Conservation (phyloP, 768 basidiomycete genomes). For the Russula sp. region DNA sequence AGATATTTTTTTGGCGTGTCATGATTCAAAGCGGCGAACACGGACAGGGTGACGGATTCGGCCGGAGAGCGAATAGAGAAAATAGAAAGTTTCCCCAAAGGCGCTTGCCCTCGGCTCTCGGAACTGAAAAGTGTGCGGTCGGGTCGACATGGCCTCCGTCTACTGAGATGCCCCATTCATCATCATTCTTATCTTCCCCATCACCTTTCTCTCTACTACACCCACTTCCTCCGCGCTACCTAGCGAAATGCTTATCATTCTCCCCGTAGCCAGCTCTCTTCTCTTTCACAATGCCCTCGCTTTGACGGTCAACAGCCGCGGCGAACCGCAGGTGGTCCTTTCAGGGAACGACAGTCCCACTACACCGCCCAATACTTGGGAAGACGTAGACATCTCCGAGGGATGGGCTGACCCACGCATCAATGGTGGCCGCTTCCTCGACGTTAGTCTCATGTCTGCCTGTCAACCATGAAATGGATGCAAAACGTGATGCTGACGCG, state of each 20-base stretch:
- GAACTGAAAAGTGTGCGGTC: no score
- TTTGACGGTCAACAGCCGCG: not conserved
- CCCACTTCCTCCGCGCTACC: not conserved
- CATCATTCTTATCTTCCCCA: not conserved
- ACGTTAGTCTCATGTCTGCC: conserved; percentile 42
- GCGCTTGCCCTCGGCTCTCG: no score
- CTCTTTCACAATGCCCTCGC: not conserved
- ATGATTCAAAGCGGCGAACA: not conserved
- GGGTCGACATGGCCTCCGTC: no score
- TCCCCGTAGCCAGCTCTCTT: not conserved
- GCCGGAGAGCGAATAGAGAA: no score
- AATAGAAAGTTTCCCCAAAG: no score
- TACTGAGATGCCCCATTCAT: no score
- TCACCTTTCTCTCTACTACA: not conserved
- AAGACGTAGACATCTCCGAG: conserved; percentile 23
- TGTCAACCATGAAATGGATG: not conserved
- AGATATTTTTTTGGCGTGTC: not conserved
- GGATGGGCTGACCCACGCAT: conserved; percentile 64
- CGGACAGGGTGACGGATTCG: no score
- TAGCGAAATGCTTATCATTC: not conserved
- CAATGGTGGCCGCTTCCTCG: conserved; percentile 66
- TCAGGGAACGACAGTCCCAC: not conserved
- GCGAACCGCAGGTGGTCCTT: not conserved
- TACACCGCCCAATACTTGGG: not conserved
- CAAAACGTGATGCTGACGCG: not conserved